These are phyloP conservation scores for Basipetospora chlamydospora DNA, from an alignment of 2,329 filamentous ascomycete genomes.

Conservation along the genomic window DNA sequence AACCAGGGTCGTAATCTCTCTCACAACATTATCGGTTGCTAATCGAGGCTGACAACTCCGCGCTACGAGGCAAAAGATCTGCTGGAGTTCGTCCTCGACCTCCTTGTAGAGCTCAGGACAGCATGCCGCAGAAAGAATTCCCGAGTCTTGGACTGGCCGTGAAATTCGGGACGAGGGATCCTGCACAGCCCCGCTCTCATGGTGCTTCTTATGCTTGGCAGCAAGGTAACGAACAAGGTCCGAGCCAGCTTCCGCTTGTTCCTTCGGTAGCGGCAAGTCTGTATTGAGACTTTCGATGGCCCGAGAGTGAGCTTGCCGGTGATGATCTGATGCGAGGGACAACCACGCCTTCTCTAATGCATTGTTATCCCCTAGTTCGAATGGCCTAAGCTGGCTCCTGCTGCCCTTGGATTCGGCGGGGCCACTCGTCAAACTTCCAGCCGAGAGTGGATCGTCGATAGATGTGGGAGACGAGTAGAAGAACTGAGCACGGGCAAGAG, in stretches of 20 bases:
- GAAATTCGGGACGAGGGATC: too few relatives aligned
- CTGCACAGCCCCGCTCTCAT: too few relatives aligned
- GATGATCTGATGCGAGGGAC: slow-evolving; percentile 34
- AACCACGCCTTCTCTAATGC: slow-evolving; percentile 69
- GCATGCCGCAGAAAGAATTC: too few relatives aligned
- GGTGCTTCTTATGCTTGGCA: slow-evolving; percentile 29
- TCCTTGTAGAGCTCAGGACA: slow-evolving; percentile 32
- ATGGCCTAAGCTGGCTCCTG: slow-evolving; percentile 57
- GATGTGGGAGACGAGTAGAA: slow-evolving; percentile 74
- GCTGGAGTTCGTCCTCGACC: slow-evolving; percentile 29
- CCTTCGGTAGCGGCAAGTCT: slow-evolving; percentile 13
- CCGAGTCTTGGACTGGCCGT: too few relatives aligned
- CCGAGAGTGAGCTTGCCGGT: slow-evolving; percentile 28
- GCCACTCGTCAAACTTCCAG: slow-evolving; percentile 32
- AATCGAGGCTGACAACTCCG: slow-evolving; percentile 25
- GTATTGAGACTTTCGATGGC: not conserved
- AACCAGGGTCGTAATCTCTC: slow-evolving; percentile 23
- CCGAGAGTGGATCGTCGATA: slow-evolving; percentile 78
- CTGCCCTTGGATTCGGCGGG: slow-evolving; percentile 34
- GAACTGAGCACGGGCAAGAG: slow-evolving; percentile 55
- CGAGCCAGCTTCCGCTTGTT: slow-evolving; percentile 20
- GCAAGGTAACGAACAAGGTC: slow-evolving; percentile 29
- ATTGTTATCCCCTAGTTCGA: slow-evolving; percentile 64
- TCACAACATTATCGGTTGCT: slow-evolving; percentile 27
- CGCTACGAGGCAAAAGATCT: slow-evolving; percentile 34